Evolutionary conservation across 257 asterid species (phyloP).

Genomic region (Solanum medicagineum): DNA sequence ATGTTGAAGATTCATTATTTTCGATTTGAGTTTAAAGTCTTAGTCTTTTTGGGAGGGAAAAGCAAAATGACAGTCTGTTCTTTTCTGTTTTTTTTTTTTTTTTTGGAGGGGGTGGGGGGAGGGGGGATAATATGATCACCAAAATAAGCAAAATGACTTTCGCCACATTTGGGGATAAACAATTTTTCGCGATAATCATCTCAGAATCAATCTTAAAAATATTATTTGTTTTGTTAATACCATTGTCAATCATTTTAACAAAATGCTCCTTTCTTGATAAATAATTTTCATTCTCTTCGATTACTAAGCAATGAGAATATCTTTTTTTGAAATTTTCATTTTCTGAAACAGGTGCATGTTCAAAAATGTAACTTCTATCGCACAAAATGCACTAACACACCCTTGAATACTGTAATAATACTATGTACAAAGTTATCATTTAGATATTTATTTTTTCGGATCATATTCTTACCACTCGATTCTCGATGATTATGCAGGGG

Average conservation of each 20-base stretch:
- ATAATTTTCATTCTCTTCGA: no score
- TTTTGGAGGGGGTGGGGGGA: accelerated
- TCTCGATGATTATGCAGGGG: background rate
- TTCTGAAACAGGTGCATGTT: background rate
- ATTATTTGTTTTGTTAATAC: background rate
- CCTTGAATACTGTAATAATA: no score
- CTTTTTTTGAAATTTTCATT: background rate
- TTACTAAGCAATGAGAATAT: no score
- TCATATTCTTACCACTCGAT: background rate
- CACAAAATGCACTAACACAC: background rate
- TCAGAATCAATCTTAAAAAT: background rate
- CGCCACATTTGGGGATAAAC: no score
- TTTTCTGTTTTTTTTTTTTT: no score
- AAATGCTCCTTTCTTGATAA: no score
- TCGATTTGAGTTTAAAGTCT: no score
- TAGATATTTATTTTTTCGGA: background rate
- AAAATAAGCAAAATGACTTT: background rate
- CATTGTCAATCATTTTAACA: no score
- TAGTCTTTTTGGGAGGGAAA: no score
- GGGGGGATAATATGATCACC: background rate
- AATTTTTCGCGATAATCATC: background rate
- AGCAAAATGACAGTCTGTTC: background rate
- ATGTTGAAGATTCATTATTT: no score
- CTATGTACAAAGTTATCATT: no score
- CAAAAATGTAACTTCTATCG: background rate